These are phyloP conservation scores for Phytophthora nicotianae DNA, from an alignment of 352 stramenopile species.

Conservation along the genomic window DNA sequence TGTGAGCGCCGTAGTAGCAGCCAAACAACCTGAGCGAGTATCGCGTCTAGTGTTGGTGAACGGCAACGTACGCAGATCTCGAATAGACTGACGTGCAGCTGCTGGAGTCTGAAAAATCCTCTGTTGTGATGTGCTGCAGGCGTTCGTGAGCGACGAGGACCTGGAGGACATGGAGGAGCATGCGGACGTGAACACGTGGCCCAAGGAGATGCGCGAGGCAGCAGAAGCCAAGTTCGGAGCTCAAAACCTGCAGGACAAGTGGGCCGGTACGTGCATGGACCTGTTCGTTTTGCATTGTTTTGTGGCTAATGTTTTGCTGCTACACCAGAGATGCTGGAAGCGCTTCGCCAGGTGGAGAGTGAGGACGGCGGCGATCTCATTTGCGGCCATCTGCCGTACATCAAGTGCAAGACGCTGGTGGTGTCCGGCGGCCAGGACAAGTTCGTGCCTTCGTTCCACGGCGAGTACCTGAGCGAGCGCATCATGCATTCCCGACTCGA, in stretches of 20 bases:
- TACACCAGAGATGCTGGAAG: slow-evolving; percentile 62
- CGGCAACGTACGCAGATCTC: slow-evolving; percentile 62
- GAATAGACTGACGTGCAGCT: neutral
- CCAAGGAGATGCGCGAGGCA: slow-evolving; percentile 48
- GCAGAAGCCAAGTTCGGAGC: slow-evolving; percentile 60
- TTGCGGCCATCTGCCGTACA: slow-evolving; percentile 63
- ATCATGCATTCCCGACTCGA: slow-evolving; percentile 84
- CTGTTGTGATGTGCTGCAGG: slow-evolving; percentile 39
- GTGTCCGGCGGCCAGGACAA: slow-evolving; percentile 66
- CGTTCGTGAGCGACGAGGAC: slow-evolving; percentile 79
- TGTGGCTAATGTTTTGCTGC: neutral
- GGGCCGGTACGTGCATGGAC: slow-evolving; percentile 37
- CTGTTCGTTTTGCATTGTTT: neutral
- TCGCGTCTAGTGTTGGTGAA: slow-evolving; percentile 78
- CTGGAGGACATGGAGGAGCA: slow-evolving; percentile 59
- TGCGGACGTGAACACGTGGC: slow-evolving; percentile 61
- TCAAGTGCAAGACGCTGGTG: slow-evolving; percentile 88
- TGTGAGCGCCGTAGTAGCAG: slow-evolving; percentile 67
- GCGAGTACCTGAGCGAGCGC: slow-evolving; percentile 85
- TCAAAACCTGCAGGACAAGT: slow-evolving; percentile 60
- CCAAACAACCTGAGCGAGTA: slow-evolving; percentile 69
- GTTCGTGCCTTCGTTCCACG: slow-evolving; percentile 70
- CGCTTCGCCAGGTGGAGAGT: slow-evolving; percentile 53
- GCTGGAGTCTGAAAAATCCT: slow-evolving; percentile 12
- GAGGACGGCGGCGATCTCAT: slow-evolving; percentile 71